These are phyloP conservation scores for Populus tremula DNA, from an alignment of 345 rosid species.

Conservation along the genomic window DNA sequence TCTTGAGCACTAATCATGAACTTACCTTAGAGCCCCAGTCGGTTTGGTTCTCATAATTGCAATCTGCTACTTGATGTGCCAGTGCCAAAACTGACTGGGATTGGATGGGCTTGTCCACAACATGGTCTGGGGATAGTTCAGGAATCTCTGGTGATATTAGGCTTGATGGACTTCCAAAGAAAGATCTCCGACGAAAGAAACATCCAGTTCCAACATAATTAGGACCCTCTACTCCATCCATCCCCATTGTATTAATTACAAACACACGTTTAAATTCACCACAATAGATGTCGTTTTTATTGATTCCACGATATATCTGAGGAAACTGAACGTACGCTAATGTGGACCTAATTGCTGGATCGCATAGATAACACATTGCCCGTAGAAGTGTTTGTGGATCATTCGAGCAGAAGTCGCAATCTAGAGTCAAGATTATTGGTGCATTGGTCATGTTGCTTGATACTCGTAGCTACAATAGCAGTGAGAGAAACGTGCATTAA, in stretches of 20 bases:
- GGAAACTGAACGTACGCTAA: slow-evolving; percentile 68
- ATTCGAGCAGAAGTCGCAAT: slow-evolving; percentile 86
- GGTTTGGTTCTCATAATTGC: slow-evolving; percentile 51
- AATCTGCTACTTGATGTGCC: slow-evolving; percentile 57
- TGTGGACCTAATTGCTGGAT: slow-evolving; percentile 29
- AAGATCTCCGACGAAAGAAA: slow-evolving; percentile 53
- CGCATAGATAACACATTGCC: slow-evolving; percentile 51
- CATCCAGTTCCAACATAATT: slow-evolving; percentile 55
- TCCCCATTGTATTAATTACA: slow-evolving; percentile 48
- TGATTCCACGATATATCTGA: slow-evolving; percentile 46
- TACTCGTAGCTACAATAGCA: slow-evolving; percentile 58
- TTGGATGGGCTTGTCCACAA: slow-evolving; percentile 29
- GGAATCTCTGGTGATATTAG: slow-evolving; percentile 30
- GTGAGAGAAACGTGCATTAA: background rate
- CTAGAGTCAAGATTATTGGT: slow-evolving; percentile 60
- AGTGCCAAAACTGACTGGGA: slow-evolving; percentile 25
- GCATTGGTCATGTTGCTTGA: slow-evolving; percentile 67
- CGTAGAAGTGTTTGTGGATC: slow-evolving; percentile 52
- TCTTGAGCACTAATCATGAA: too few relatives aligned
- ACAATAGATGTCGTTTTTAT: slow-evolving; percentile 53
- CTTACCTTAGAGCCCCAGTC: slow-evolving; percentile 64
- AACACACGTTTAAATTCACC: slow-evolving; percentile 39
- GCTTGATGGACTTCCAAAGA: slow-evolving; percentile 47
- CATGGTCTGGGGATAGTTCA: slow-evolving; percentile 30
- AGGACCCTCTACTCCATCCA: slow-evolving; percentile 42